These are phyloP conservation scores for Athelia psychrophila DNA, from an alignment of 1,284 basidiomycete species.

Conservation along the genomic window DNA sequence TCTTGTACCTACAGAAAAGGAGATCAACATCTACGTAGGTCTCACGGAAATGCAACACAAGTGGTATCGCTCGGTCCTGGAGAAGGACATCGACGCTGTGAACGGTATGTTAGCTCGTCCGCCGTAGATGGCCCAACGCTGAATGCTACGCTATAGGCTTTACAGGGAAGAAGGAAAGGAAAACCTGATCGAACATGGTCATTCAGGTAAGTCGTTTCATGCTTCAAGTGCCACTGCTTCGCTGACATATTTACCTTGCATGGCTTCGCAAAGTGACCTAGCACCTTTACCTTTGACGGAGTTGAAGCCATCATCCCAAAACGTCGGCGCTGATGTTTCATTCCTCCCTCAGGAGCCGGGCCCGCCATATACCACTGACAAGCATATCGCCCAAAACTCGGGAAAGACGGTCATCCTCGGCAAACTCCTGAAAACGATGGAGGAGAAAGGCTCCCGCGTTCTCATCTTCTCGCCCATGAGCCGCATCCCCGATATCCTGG, in stretches of 20 bases:
- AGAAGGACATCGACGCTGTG: conserved; percentile 99
- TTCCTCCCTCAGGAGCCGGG: conserved; percentile 77
- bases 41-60: conserved; percentile 98
- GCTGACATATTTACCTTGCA: no score
- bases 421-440: conserved; percentile 88
- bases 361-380: conserved; percentile 97
- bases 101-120: conserved; percentile 67
- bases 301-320: no score
- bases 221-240: no score
- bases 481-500: conserved; percentile 90
- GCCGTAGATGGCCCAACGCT: no score
- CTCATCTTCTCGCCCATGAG: conserved; percentile 99
- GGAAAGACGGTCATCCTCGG: conserved; percentile 99
- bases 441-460: conserved; percentile 90
- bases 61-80: conserved; percentile 95
- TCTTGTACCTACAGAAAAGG: conserved; percentile 93
- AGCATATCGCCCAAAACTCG: conserved; percentile 92
- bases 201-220: conserved; percentile 93
- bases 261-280: conserved; percentile 81
- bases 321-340: no score
- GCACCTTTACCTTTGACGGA: conserved; percentile 85
- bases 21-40: conserved; percentile 98
- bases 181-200: conserved; percentile 97
- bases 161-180: conserved; percentile 98
- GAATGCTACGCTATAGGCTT: conserved; percentile 44